These are phyloP conservation scores for Xylaria acuta DNA, from an alignment of 495 filamentous ascomycete genomes.

Conservation along the genomic window DNA sequence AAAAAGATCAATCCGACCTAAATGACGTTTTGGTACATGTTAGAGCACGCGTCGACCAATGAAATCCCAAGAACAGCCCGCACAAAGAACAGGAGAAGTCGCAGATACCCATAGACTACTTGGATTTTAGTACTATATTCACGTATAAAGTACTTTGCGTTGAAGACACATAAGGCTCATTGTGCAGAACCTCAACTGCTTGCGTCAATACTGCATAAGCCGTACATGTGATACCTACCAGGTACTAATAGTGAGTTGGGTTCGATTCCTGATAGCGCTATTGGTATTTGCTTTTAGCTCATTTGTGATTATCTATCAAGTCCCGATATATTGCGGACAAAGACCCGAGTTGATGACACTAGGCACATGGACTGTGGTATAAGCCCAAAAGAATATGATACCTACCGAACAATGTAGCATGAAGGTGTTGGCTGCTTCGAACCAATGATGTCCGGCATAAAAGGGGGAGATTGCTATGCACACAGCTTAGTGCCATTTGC, in stretches of 20 bases:
- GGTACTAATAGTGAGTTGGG: no score
- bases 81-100: slow-evolving; percentile 3
- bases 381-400: neutral
- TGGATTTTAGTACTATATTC: neutral
- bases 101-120: neutral
- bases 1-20: neutral
- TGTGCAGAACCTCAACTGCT: slow-evolving; percentile 1
- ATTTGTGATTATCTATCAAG: neutral
- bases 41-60: slow-evolving; percentile 2
- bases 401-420: neutral
- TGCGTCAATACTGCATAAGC: neutral
- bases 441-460: slow-evolving; percentile 1
- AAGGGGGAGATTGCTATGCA: slow-evolving; percentile 17
- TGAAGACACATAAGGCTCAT: neutral
- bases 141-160: neutral
- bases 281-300: no score
- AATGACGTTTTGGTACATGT: slow-evolving; percentile 17
- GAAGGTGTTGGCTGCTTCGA: neutral
- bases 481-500: neutral
- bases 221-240: no score
- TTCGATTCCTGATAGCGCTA: no score
- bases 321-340: neutral
- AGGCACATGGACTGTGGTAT: no score
- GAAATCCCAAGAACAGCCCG: neutral
- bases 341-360: neutral